These are phyloP conservation scores for Prillingera fragicola DNA, from an alignment of 1,284 basidiomycete species.

Conservation along the genomic window DNA sequence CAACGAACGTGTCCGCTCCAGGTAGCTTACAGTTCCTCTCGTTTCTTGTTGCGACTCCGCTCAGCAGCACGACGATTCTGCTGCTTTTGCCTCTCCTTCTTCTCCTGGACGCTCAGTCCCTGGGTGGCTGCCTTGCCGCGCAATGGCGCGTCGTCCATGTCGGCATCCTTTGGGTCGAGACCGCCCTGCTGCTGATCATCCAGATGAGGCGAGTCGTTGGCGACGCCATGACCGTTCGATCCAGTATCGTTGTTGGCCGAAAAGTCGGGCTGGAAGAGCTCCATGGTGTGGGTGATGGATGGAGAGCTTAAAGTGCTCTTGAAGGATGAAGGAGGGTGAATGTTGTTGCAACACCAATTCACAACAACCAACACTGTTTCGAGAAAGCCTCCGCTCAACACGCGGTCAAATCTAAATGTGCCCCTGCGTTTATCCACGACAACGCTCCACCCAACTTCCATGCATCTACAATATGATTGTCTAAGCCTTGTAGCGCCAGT, in stretches of 20 bases:
- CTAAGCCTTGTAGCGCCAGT: slow-evolving; percentile 10
- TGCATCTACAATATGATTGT: neutral
- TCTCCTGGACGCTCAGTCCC: slow-evolving; percentile 27
- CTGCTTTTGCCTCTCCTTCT: slow-evolving; percentile 38
- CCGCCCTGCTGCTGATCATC: neutral
- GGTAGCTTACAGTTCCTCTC: slow-evolving; percentile 36
- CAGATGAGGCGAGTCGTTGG: neutral
- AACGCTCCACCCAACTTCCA: no score
- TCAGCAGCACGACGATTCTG: slow-evolving; percentile 45
- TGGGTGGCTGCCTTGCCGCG: slow-evolving; percentile 13
- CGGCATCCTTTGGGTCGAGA: neutral
- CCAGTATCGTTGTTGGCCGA: neutral
- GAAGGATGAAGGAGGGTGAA: neutral
- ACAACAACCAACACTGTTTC: no score
- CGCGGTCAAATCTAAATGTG: no score
- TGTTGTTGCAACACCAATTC: no score
- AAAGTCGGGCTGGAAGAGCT: slow-evolving; percentile 6
- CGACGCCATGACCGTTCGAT: no score
- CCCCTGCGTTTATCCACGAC: no score
- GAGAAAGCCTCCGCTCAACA: no score
- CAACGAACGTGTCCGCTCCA: neutral
- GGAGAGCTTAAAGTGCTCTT: no score
- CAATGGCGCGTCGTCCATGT: slow-evolving; percentile 1
- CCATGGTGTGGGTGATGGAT: neutral
- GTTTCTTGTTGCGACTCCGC: slow-evolving; percentile 39